These are phyloP conservation scores for Galerina marginata DNA, from an alignment of 768 basidiomycete genomes.

Conservation along the genomic window DNA sequence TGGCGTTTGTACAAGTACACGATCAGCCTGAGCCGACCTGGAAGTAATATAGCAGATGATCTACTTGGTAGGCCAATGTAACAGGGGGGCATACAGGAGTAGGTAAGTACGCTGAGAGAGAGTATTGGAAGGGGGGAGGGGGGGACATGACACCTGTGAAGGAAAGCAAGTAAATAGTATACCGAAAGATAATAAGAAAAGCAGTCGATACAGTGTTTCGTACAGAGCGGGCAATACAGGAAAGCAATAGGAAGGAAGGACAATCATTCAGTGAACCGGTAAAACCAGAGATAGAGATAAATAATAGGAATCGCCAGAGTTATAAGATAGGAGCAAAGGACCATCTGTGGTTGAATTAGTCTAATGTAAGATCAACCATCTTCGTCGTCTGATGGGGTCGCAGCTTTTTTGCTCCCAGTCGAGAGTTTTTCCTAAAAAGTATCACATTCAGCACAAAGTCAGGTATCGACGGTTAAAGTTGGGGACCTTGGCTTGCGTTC, in stretches of 20 bases:
- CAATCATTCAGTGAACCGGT: not conserved
- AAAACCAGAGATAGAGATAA: not conserved
- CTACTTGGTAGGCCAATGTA: no score
- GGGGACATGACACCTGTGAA: no score
- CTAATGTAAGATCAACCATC: constrained; percentile 6
- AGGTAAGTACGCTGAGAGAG: no score
- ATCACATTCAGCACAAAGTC: not conserved
- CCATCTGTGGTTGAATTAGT: not conserved
- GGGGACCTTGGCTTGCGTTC: constrained; percentile 30
- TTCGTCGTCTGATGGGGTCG: constrained; percentile 19
- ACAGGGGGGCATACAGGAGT: no score
- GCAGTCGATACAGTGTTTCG: constrained; percentile 18
- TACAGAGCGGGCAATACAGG: constrained; percentile 18
- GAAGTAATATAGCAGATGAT: no score
- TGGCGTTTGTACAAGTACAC: no score
- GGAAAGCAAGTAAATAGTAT: no score
- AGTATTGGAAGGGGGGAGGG: no score
- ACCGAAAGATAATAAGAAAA: not conserved
- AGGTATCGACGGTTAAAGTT: not conserved
- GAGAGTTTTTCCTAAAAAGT: constrained; percentile 18
- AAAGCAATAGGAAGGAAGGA: not conserved
- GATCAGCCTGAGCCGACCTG: no score
- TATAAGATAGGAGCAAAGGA: not conserved
- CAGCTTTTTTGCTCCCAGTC: constrained; percentile 15
- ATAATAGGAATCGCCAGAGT: not conserved